Evolutionary conservation across 2,329 filamentous ascomycete genomes (phyloP), one percentile per base, ranked within the genome.

Genomic region (Calonectria montana): DNA sequence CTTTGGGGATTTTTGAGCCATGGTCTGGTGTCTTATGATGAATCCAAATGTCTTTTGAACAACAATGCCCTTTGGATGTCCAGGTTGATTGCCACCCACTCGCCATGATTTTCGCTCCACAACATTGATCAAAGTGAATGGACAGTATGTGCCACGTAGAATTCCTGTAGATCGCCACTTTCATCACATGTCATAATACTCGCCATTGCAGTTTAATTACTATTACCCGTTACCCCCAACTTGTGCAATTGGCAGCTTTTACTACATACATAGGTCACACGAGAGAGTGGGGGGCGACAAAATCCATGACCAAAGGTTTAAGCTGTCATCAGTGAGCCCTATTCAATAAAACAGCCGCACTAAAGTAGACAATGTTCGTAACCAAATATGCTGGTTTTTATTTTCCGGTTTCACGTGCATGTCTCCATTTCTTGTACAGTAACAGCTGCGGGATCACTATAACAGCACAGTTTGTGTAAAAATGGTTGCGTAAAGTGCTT

Each of bases 1-100:
- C 65, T 78, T 74, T 65, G 76, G 77, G 73, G 75, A 73, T 72
- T 79, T 78, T 79, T 79, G 77, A 78, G 77, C 77, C 77, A 77
- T 76, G 75, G 77, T 75, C 75, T 64, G 75, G 77, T 76, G 76
- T 77, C 77, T 79, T 74, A 74, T 78, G 77, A 79, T 78, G 77
- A 79, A 79, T 79, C 77, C 69, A 70, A 79, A 79, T 77, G 76
- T 75, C 72, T 77, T 75, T 78, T 79, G 74, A 78, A 69, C 76
- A 75, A 70, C 67, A 67, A 77, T 29, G 37, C 50, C 18, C 59
- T 50, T 48, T 31, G 50, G 57, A 59, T 41, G 21, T 57, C 66
- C 66, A 25, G 31, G 23, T 65, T 63, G 59, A 39, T n/a, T 43
- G 43, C 37, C 61, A 59, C 29, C 41, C 23, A 65, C 15, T 48